phyloP scores from a whole-genome alignment of 164 flowering plant species.

The Chimonanthus praecox region DNA sequence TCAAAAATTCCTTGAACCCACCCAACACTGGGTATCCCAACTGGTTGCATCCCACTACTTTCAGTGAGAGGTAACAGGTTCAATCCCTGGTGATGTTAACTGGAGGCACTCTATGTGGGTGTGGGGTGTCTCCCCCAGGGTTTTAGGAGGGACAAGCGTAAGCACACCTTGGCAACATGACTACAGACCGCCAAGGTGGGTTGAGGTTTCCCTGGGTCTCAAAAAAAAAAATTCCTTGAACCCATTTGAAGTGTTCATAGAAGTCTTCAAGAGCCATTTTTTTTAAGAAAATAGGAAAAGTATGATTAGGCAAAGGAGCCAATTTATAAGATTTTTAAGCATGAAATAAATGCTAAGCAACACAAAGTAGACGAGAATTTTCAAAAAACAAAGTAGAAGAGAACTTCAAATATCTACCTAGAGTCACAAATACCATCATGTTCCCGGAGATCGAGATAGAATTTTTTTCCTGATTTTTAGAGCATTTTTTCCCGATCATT shows the following conservation, averaged over 20 bases:
- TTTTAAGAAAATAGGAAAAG: not conserved
- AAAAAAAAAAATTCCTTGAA: too few species aligned
- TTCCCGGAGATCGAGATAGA: too few species aligned
- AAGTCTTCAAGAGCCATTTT: not conserved
- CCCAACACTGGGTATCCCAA: not conserved
- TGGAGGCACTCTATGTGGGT: too few species aligned
- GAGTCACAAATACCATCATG: too few species aligned
- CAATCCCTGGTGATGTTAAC: too few species aligned
- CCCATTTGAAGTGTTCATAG: not conserved
- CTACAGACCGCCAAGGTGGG: not conserved
- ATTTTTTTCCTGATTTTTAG: too few species aligned
- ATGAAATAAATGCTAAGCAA: not conserved
- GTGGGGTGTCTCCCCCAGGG: too few species aligned
- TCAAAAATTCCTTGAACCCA: not conserved
- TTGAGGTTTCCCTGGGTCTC: too few species aligned
- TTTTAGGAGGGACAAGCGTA: too few species aligned
- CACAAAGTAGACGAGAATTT: not conserved
- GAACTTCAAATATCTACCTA: not conserved
- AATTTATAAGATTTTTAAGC: not conserved
- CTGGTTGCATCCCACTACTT: too few species aligned
- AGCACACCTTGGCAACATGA: not conserved
- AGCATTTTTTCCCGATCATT: too few species aligned
- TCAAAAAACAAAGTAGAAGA: not conserved
- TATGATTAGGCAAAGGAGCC: not conserved
- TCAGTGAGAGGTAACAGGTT: too few species aligned